Base-by-base conservation (phyloP, 768 basidiomycete genomes). In the Infundibulicybe gibba region DNA sequence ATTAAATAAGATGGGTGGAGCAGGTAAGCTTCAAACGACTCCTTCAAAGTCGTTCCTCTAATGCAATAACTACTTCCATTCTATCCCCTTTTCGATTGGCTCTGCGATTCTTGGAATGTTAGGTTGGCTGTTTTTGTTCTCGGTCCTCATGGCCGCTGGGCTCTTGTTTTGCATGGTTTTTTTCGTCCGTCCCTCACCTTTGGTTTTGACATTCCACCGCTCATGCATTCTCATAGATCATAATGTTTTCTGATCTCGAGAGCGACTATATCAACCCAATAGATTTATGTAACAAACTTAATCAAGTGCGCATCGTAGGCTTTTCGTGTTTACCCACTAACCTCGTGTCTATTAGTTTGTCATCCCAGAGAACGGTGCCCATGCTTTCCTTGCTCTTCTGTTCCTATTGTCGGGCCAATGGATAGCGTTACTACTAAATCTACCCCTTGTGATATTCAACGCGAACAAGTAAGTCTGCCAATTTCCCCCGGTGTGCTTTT, bases 251-350 rank as follows among this genome's bases (percentile, higher is more conserved):
- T 38, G 97, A 98, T 73, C 74, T 98, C 62, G 95, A 97, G 72
- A 97, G 93, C 76, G 94, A 97, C 78, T 98, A 97, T 73, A 95
- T 98, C 77, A 99, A 99, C 70, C 97, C 97, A 44, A 99, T 99
- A 81, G 97, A 99, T 69, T 84, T 98, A 32, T 98, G 97, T 72
- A 98, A 98, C 72, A 97, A 97, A 76, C 85, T 98, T 59, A 98
- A 98, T 65, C 90, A 94, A 70, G 95, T 95, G 54, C 40, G 76
- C 69, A 49, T 38, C 19, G 47, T 5, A 41, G 12, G 17, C 45
- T 19, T 41, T 25, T 25, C 20, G 19, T 46, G 43, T n/a, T 35
- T 20, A 10, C 16, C 32, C 8, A 25, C 25, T 25, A 8, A 25
- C 25, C 8, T 6, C 12, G 16, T 25, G 10, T 25, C 35, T 48